Evolutionary conservation across 305 asterid species (phyloP).

Genomic region (Rubia peregrina): DNA sequence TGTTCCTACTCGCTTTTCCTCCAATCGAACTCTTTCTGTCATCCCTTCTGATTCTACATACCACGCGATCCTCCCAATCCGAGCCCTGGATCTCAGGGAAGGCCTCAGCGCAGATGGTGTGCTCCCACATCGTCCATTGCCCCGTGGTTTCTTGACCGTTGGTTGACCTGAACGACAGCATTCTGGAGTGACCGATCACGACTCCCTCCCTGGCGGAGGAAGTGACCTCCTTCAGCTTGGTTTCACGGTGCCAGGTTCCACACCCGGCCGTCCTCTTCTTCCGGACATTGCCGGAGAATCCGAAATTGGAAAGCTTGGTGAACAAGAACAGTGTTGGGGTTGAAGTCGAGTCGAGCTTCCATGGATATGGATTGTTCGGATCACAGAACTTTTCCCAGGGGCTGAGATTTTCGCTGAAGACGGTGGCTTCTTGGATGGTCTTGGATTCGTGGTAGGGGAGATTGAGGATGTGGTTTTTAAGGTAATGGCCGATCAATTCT

Average conservation of each 20-base stretch:
- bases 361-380: not conserved
- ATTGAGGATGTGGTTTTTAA: not conserved
- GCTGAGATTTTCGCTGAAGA: not conserved
- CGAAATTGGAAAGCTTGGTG: not conserved
- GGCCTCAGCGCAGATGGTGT: not conserved
- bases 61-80: not conserved
- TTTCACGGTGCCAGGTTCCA: not conserved
- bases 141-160: not conserved
- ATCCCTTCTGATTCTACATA: not conserved
- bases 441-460: not conserved
- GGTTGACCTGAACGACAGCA: not conserved
- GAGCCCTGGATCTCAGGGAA: not conserved
- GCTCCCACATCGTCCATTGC: not conserved
- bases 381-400: not conserved
- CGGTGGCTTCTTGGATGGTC: not conserved
- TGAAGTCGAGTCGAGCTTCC: not conserved
- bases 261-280: not conserved
- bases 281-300: not conserved
- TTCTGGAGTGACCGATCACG: not conserved
- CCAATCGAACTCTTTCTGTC: not conserved
- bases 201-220: not conserved
- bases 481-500: not conserved
- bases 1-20: not conserved
- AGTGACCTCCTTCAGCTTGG: not conserved
- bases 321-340: not conserved